phyloP scores from a whole-genome alignment of 129 eudicot species.

The Tagetes patula region DNA sequence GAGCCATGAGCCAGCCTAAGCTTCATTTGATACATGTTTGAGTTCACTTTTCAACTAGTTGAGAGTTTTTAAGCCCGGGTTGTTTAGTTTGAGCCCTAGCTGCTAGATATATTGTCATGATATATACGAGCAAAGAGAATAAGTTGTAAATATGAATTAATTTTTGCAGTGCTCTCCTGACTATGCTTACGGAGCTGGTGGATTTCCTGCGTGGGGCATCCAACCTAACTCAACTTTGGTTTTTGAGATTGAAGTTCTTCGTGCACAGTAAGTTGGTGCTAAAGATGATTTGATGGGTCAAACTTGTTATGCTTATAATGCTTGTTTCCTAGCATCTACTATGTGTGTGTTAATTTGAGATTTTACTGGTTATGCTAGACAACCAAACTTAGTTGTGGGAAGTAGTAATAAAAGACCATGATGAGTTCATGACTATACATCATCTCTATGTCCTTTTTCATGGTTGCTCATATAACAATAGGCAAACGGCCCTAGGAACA shows the following conservation, averaged over 20 bases:
- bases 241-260: slow-evolving; percentile 89
- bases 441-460: not conserved
- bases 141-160: not conserved
- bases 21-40: too few species aligned
- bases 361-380: not conserved
- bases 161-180: slow-evolving; percentile 91
- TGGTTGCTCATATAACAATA: not conserved
- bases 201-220: slow-evolving; percentile 94
- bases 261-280: slow-evolving; percentile 33
- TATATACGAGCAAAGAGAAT: not conserved
- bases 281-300: not conserved
- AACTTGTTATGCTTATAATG: slow-evolving; percentile 2
- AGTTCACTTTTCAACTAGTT: not conserved
- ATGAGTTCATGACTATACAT: not conserved
- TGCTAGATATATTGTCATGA: too few species aligned
- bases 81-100: too few species aligned
- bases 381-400: not conserved
- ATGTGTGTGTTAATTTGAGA: not conserved
- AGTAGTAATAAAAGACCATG: not conserved
- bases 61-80: too few species aligned
- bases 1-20: too few species aligned
- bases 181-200: slow-evolving; percentile 84
- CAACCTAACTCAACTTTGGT: slow-evolving; percentile 78
- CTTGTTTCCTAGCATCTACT: not conserved
- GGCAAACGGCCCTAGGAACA: not conserved